Percentiles rank a stretch among this genome's conserved stretches.
These are phyloP conservation scores for Zygosaccharomyces pseudobailii DNA, from an alignment of 1,139 yeast genomes.

Conservation along the genomic window DNA sequence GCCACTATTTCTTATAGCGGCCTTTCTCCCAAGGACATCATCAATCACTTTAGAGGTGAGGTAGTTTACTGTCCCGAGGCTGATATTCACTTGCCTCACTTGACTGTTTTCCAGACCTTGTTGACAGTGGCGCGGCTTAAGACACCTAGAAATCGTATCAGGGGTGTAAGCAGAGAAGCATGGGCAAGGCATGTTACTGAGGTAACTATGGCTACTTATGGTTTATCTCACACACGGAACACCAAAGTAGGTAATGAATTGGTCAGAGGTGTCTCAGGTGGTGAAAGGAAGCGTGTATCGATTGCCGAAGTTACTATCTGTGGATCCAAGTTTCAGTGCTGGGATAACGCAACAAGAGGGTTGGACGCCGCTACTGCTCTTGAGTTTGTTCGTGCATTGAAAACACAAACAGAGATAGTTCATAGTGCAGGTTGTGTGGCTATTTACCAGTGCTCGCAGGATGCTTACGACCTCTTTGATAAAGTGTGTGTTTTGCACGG, in stretches of 20 bases:
- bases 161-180: constrained; percentile 53
- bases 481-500: constrained; percentile 67
- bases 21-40: constrained; percentile 44
- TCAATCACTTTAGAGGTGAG: constrained; percentile 56
- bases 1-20: constrained; percentile 50
- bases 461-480: constrained; percentile 70
- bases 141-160: constrained; percentile 62
- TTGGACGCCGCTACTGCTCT: constrained; percentile 73
- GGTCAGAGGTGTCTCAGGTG: constrained; percentile 78
- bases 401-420: constrained; percentile 54
- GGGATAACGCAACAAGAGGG: constrained; percentile 75
- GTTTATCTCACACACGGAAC: constrained; percentile 60
- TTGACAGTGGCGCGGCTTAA: constrained; percentile 59
- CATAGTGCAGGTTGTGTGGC: constrained; percentile 66
- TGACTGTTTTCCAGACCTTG: constrained; percentile 68
- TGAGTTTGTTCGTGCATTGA: constrained; percentile 66
- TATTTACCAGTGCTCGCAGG: constrained; percentile 77
- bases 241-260: constrained; percentile 66
- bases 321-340: constrained; percentile 60
- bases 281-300: constrained; percentile 77
- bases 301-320: constrained; percentile 63
- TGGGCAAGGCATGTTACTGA: constrained; percentile 63
- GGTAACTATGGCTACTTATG: constrained; percentile 69
- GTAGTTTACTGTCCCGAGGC: constrained; percentile 72
- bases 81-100: constrained; percentile 70